phyloP scores from a whole-genome alignment of 225 moss, liverwort and hornwort genomes.

The Physcomitrium patens region DNA sequence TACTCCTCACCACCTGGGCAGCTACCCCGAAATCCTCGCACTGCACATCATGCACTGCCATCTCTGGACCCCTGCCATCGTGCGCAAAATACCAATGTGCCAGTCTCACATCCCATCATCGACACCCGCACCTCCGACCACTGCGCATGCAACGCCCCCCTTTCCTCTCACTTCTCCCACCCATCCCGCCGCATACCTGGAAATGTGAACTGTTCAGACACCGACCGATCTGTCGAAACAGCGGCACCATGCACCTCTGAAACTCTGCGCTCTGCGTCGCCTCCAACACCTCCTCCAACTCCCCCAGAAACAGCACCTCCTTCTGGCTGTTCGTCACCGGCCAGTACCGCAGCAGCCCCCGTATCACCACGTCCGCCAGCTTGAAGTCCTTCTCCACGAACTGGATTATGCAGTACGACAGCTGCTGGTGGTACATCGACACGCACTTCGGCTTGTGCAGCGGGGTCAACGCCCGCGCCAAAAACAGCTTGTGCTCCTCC shows the following conservation, averaged over 20 bases:
- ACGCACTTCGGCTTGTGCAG: slow-evolving; percentile 16
- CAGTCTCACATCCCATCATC: neutral
- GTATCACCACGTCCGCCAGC: slow-evolving; percentile 8
- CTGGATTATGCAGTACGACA: slow-evolving; percentile 36
- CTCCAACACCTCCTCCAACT: slow-evolving; percentile 76
- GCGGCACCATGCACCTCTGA: slow-evolving; percentile 73
- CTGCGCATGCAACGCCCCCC: neutral
- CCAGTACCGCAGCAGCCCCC: slow-evolving; percentile 34
- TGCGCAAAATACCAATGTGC: too few species aligned
- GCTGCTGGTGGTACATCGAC: slow-evolving; percentile 36
- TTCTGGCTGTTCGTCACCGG: slow-evolving; percentile 33
- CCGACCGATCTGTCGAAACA: slow-evolving; percentile 66
- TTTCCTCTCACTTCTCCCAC: neutral
- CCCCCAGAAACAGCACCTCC: slow-evolving; percentile 28
- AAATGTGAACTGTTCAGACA: slow-evolving; percentile 64
- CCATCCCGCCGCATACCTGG: slow-evolving; percentile 48
- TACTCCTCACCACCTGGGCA: too few species aligned
- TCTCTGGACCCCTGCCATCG: too few species aligned
- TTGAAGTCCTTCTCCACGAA: too few species aligned
- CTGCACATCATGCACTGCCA: too few species aligned
- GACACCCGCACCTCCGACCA: slow-evolving; percentile 8
- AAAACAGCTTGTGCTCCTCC: too few species aligned
- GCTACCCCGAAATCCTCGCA: too few species aligned
- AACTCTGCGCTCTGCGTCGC: slow-evolving; percentile 76
- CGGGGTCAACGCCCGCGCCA: too few species aligned